Percentiles rank a stretch among this genome's conserved stretches.
These are phyloP conservation scores for Hirschioporus abietinus DNA, from an alignment of 768 basidiomycete genomes.

Conservation along the genomic window DNA sequence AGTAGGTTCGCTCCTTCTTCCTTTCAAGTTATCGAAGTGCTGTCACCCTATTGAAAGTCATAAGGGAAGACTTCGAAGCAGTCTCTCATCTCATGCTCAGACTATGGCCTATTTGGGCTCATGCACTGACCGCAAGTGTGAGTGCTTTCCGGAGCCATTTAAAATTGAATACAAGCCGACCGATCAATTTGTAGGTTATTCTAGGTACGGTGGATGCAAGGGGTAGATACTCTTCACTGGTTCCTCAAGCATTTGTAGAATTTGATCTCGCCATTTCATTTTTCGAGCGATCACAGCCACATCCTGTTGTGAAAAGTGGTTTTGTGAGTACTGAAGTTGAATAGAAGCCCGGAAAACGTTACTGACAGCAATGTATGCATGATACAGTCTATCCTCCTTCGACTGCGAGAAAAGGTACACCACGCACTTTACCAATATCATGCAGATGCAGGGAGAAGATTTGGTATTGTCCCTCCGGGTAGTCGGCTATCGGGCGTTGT, in stretches of 20 bases:
- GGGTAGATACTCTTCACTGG: conserved; percentile 62
- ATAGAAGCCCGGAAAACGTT: not conserved
- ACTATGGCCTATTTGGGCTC: conserved; percentile 64
- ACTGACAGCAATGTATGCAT: not conserved
- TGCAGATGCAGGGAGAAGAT: not conserved
- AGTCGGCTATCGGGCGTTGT: not conserved
- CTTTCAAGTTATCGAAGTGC: conserved; percentile 56
- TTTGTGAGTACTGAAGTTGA: not conserved
- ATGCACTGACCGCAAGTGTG: conserved; percentile 40
- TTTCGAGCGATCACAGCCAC: conserved; percentile 31
- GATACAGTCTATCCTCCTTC: conserved; percentile 51
- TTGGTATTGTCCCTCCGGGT: not conserved
- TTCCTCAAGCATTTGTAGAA: conserved; percentile 61
- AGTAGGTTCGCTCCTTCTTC: conserved; percentile 63
- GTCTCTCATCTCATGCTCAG: conserved; percentile 57
- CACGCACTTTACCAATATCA: conserved; percentile 31
- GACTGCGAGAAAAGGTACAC: conserved; percentile 64
- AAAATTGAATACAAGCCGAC: no score
- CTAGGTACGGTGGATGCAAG: conserved; percentile 45
- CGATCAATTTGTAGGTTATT: conserved; percentile 33
- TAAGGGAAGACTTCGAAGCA: conserved; percentile 47
- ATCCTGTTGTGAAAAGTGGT: not conserved
- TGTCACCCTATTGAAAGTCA: conserved; percentile 47
- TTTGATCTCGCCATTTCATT: conserved; percentile 59
- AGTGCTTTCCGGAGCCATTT: conserved; percentile 11